Evolutionary conservation across 495 filamentous ascomycete genomes (phyloP).

Genomic region (Penicillium maclennaniae): DNA sequence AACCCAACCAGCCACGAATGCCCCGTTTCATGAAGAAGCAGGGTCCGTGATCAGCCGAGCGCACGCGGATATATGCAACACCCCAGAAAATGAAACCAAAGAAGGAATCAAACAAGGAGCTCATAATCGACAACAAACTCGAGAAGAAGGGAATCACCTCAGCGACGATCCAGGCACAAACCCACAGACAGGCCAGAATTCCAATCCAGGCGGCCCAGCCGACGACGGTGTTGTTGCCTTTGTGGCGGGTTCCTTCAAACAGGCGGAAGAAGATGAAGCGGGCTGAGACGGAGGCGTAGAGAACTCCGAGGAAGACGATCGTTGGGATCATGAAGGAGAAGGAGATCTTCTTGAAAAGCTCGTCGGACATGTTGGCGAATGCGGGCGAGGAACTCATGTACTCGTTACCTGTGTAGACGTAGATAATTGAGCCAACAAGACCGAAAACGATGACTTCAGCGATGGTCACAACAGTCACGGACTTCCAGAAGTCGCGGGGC

Average conservation of each 20-base stretch:
- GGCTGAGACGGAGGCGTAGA: conserved; percentile 83
- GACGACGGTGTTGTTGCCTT: conserved; percentile 71
- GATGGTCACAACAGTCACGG: conserved; percentile 81
- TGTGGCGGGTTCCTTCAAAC: conserved; percentile 72
- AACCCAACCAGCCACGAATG: conserved; percentile 57
- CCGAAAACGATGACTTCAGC: conserved; percentile 79
- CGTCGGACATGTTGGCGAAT: conserved; percentile 72
- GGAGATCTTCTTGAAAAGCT: conserved; percentile 71
- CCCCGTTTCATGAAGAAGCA: conserved; percentile 56
- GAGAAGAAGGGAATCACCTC: conserved; percentile 91
- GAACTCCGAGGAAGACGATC: conserved; percentile 80
- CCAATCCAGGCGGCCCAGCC: conserved; percentile 75
- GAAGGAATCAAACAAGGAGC: conserved; percentile 85
- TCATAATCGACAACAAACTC: conserved; percentile 79
- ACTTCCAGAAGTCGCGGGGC: conserved; percentile 83
- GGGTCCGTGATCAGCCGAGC: conserved; percentile 61
- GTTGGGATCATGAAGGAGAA: conserved; percentile 94
- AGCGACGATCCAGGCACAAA: conserved; percentile 76
- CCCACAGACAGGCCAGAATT: conserved; percentile 71
- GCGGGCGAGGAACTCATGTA: conserved; percentile 73
- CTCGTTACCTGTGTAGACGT: conserved; percentile 77
- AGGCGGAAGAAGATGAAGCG: conserved; percentile 85
- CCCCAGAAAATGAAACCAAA: conserved; percentile 97
- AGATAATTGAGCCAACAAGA: conserved; percentile 68
- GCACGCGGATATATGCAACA: conserved; percentile 80